Evolutionary conservation across 768 basidiomycete species (phyloP).

Genomic region (Gyrodon lividus): DNA sequence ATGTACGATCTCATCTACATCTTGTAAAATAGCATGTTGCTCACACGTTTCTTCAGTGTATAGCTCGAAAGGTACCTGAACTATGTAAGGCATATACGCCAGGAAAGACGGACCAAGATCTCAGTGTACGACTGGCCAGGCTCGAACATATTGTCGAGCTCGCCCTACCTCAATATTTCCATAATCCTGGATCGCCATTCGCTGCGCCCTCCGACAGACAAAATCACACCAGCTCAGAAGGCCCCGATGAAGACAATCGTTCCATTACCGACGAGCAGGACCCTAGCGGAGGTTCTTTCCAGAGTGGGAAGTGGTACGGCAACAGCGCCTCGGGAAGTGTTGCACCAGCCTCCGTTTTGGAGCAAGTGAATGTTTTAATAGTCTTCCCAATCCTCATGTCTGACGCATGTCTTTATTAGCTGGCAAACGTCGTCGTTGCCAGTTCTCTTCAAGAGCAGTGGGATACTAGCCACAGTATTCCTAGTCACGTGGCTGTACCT

Average conservation of each 20-base stretch:
- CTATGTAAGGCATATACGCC: slow-evolving; percentile 88
- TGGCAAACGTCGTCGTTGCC: slow-evolving; percentile 54
- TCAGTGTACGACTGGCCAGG: slow-evolving; percentile 68
- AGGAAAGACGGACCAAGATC: slow-evolving; percentile 81
- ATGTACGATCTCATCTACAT: slow-evolving; percentile 47
- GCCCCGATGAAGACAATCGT: slow-evolving; percentile 61
- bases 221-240: slow-evolving; percentile 47
- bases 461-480: slow-evolving; percentile 21
- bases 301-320: slow-evolving; percentile 85
- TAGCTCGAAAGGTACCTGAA: slow-evolving; percentile 84
- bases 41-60: slow-evolving; percentile 49
- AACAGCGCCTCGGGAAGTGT: slow-evolving; percentile 82
- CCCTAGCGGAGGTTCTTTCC: slow-evolving; percentile 71
- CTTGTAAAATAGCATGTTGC: slow-evolving; percentile 4
- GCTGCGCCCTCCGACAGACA: slow-evolving; percentile 34
- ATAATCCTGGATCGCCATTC: slow-evolving; percentile 38
- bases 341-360: slow-evolving; percentile 74
- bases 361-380: slow-evolving; percentile 56
- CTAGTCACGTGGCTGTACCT: slow-evolving; percentile 10
- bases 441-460: slow-evolving; percentile 31
- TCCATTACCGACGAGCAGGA: slow-evolving; percentile 81
- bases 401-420: slow-evolving; percentile 35
- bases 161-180: slow-evolving; percentile 74
- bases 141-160: slow-evolving; percentile 80
- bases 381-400: slow-evolving; percentile 12